Evolutionary conservation across 164 flowering plant genomes (phyloP).

Genomic region (Kalanchoe fedtschenkoi): DNA sequence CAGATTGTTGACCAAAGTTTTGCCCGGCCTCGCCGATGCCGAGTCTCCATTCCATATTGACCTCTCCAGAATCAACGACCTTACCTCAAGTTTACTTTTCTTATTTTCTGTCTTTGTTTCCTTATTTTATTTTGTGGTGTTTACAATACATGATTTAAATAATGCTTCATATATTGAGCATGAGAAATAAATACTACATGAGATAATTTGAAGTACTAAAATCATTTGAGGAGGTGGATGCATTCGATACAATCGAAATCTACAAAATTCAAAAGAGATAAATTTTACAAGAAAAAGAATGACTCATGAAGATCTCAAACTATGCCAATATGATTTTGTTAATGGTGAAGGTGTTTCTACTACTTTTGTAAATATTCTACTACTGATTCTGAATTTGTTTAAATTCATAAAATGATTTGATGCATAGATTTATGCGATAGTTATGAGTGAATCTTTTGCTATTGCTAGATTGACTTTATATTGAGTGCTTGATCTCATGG

Average conservation of each 20-base stretch:
- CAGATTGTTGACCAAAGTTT: slow-evolving; percentile 34
- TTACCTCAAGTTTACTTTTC: slow-evolving; percentile 22
- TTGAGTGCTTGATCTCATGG: slow-evolving; percentile 91
- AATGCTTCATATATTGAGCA: slow-evolving; percentile 14
- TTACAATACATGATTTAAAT: no score
- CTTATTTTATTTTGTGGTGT: no score
- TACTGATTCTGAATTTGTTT: no score
- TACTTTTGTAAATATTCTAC: no score
- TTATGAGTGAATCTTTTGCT: slow-evolving; percentile 83
- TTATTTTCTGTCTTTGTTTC: not conserved
- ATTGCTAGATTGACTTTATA: slow-evolving; percentile 95
- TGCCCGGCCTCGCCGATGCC: slow-evolving; percentile 20
- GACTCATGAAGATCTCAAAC: slow-evolving; percentile 46
- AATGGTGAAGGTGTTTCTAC: slow-evolving; percentile 28
- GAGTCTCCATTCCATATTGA: slow-evolving; percentile 29
- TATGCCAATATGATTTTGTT: slow-evolving; percentile 33
- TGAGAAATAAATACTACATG: slow-evolving; percentile 63
- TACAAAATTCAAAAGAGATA: slow-evolving; percentile 26
- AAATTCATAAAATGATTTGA: not conserved
- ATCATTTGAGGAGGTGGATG: slow-evolving; percentile 56
- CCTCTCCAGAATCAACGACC: slow-evolving; percentile 18
- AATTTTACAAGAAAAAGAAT: slow-evolving; percentile 31
- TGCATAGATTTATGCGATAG: slow-evolving; percentile 71
- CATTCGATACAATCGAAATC: slow-evolving; percentile 14
- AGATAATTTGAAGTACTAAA: slow-evolving; percentile 36